phyloP scores from a whole-genome alignment of 805 yeast species.

The Jamesozyma hellenica region DNA sequence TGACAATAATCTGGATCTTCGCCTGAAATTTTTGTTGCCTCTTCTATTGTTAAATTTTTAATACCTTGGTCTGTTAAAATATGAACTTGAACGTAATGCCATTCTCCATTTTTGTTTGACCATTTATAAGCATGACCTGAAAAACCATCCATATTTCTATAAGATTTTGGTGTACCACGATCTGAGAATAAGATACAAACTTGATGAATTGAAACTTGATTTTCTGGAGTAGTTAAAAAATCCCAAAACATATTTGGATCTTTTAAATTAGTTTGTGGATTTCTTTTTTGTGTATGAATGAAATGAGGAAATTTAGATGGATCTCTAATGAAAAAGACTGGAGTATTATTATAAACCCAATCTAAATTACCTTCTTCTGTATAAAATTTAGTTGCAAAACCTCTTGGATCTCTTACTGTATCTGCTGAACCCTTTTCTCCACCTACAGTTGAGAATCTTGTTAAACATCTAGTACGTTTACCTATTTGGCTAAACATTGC shows the following conservation, averaged over 20 bases:
- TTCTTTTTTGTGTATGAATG: conserved; percentile 62
- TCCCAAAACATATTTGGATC: conserved; percentile 83
- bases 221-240: conserved; percentile 48
- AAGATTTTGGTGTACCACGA: conserved; percentile 50
- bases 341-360: conserved; percentile 69
- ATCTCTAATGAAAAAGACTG: conserved; percentile 54
- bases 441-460: conserved; percentile 68
- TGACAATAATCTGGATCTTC: conserved; percentile 76
- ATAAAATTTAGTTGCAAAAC: conserved; percentile 54
- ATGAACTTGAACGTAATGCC: conserved; percentile 52
- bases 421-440: conserved; percentile 62
- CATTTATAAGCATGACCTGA: conserved; percentile 60
- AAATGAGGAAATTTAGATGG: conserved; percentile 55
- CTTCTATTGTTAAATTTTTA: conserved; percentile 46
- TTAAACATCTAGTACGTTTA: conserved; percentile 61
- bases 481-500: conserved; percentile 66
- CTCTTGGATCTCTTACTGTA: conserved; percentile 60
- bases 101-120: conserved; percentile 43
- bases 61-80: conserved; percentile 44
- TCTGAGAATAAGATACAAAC: conserved; percentile 51
- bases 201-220: conserved; percentile 73
- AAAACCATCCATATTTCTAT: conserved; percentile 53
- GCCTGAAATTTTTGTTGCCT: conserved; percentile 59
- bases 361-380: conserved; percentile 62
- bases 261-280: conserved; percentile 62